Evolutionary conservation across 225 moss, liverwort and hornwort species (phyloP).

Genomic region (Sphagnum contortum): DNA sequence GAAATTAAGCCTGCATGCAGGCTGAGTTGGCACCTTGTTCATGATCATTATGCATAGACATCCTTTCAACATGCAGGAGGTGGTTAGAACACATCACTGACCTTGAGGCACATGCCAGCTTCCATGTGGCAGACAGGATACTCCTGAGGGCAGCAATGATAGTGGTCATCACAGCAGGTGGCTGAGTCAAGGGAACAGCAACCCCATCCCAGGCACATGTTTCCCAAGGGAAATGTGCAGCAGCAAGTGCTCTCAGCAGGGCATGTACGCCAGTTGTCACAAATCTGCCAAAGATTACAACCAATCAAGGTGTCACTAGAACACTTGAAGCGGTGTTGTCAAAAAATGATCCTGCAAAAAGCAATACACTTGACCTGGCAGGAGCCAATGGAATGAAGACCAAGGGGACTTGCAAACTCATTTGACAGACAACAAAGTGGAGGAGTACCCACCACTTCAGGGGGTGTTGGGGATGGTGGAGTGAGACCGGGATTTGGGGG

Average conservation of each 20-base stretch:
- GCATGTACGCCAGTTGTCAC: slow-evolving; percentile 44
- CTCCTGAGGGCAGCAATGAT: slow-evolving; percentile 26
- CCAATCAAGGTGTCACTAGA: too few species aligned
- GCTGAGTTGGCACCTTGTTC: too few species aligned
- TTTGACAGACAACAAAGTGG: too few species aligned
- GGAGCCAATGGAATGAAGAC: too few species aligned
- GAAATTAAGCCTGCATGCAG: too few species aligned
- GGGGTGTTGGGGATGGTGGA: slow-evolving; percentile 2
- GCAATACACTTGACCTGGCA: too few species aligned
- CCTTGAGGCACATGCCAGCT: slow-evolving; percentile 32
- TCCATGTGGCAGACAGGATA: too few species aligned
- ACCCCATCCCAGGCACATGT: slow-evolving; percentile 63
- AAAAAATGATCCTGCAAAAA: too few species aligned
- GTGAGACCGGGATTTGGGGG: slow-evolving; percentile 34
- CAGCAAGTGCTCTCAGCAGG: slow-evolving; percentile 46
- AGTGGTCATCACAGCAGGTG: slow-evolving; percentile 65
- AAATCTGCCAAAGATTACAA: slow-evolving; percentile 30
- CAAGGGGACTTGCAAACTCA: too few species aligned
- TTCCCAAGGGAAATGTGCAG: slow-evolving; percentile 40
- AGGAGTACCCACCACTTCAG: too few species aligned
- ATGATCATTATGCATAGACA: too few species aligned
- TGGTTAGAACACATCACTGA: background rate
- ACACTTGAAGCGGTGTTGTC: too few species aligned
- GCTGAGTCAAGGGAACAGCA: slow-evolving; percentile 65
- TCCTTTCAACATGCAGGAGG: background rate